Base-by-base conservation (phyloP, 2,329 filamentous ascomycete genomes). In the Tolypocladium endophyticum region DNA sequence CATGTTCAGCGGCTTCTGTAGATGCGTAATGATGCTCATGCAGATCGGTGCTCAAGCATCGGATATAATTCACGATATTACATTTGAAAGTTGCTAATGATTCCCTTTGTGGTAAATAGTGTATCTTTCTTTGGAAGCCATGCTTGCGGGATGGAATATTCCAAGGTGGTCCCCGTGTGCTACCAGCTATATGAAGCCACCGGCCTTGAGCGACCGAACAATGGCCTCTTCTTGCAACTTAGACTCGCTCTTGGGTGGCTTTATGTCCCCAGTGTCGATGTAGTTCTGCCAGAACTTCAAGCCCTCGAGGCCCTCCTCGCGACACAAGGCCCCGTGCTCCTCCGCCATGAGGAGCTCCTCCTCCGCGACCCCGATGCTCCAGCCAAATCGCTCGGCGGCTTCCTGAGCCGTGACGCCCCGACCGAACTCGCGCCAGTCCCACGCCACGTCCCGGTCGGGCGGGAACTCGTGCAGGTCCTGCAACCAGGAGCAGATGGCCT, bases 301-400 rank as follows among this genome's bases (percentile, higher is more conserved):
- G 0, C 94, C 94, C 71, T 97, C 92, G 18, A 97, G 84, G 5
- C 91, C 88, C 68, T 96, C 92, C 71, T 99, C 94, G 55, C 94
- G 87, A 71, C 93, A 97, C 25, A 99, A 72, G 3, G 86, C 85
- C 0, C 94, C 94, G 59, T 83, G 85, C 71, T 97, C 93, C 73
- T 99, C 94, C 0, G 92, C 92, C 93, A 99, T 97, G 71, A 97
- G 90, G 16, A 99, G 79, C 75, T 99, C 94, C 72, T 97, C 94
- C 61, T 88, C 89, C 1, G 94, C 94, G 28, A 99, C 93, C 11
- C 94, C 94, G 9, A 99, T 88, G 71, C 94, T 97, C 94, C 94
- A 99, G 7, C 92, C 90, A 73, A 99, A 99, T 56, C 85, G 81
- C 72, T 95, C 90, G 0, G 94, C 94, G 0, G 86, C 85, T 69